Percentiles rank a stretch among this genome's conserved stretches.
Conservation (phyloP, 2,329 filamentous ascomycete genomes). For the Phialophora chinensis region DNA sequence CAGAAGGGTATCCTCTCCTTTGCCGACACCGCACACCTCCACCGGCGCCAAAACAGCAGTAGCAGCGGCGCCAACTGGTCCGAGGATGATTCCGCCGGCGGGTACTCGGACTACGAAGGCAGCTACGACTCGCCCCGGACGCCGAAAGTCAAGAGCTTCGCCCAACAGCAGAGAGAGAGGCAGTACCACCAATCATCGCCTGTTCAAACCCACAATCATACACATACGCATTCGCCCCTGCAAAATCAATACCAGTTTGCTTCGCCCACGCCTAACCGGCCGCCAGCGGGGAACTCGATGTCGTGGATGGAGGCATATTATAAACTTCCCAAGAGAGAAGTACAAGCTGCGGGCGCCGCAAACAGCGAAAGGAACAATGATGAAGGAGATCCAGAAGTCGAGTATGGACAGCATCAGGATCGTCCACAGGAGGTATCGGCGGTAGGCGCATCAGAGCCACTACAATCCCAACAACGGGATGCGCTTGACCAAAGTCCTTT, state of each 20-base stretch:
- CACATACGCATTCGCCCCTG: slow-evolving; percentile 16
- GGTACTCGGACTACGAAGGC: slow-evolving; percentile 39
- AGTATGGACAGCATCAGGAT: background rate
- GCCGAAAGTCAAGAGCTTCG: slow-evolving; percentile 35
- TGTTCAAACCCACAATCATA: slow-evolving; percentile 3
- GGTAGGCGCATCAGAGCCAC: background rate
- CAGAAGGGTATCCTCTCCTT: slow-evolving; percentile 31
- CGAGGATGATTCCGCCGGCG: slow-evolving; percentile 33
- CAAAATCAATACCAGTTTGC: slow-evolving; percentile 18
- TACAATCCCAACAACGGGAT: slow-evolving; percentile 1
- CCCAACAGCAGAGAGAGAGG: slow-evolving; percentile 36
- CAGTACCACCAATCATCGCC: slow-evolving; percentile 28
- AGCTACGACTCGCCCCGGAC: slow-evolving; percentile 32
- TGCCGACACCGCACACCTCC: slow-evolving; percentile 35
- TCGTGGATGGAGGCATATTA: slow-evolving; percentile 16
- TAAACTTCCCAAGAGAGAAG: slow-evolving; percentile 11
- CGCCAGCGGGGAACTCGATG: slow-evolving; percentile 9
- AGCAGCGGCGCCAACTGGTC: slow-evolving; percentile 33
- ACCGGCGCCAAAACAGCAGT: slow-evolving; percentile 31
- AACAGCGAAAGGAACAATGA: slow-evolving; percentile 1
- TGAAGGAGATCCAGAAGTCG: background rate
- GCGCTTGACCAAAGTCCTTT: slow-evolving; percentile 12
- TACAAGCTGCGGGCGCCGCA: background rate
- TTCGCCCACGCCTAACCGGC: slow-evolving; percentile 12
- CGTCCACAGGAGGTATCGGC: background rate